Base-by-base conservation (phyloP, 2,329 filamentous ascomycete genomes). In the Chaetomium sp. region DNA sequence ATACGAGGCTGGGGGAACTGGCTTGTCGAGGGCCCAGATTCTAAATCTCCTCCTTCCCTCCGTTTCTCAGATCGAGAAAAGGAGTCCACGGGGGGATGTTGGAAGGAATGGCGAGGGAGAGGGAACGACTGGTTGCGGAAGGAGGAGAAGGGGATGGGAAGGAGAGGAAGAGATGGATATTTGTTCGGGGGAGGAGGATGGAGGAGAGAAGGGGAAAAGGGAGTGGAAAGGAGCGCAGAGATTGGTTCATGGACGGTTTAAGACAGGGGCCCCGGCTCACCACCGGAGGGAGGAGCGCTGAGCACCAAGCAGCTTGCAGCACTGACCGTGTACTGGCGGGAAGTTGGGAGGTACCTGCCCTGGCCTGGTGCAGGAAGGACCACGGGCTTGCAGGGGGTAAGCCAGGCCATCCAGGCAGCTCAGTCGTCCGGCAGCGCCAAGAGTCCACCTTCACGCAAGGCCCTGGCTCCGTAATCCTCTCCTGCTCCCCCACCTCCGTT, bases 51-150 rank as follows among this genome's bases (percentile, higher is more conserved):
- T 68, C 66, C 66, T 69, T 68, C 68, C 67, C 64, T 67, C 65
- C 65, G 62, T 64, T 68, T 66, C 65, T 65, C 63, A 40, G 56
- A 54, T 42, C 41, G 57, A 66, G 63, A 67, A 67, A 68, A 63
- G 61, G 65, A 68, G 64, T 62, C 53, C 57, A 64, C 61, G 61
- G 56, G 62, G 59, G 62, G 51, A 43, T 65, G 58, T 66, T 65
- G 74, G 76, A 79, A 74, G 72, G 74, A 72, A 69, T 69, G 70
- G 70, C 70, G 73, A 69, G 73, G 72, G 73, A 73, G 74, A 77
- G 74, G 72, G 74, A 80, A 80, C 74, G 77, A 79, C 76, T 79
- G 76, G 75, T 75, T 73, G 71, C 66, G 67, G 67, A 69, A 64
- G 62, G 66, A 68, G 65, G 66, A 67, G 65, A 63, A 64, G 57